Evolutionary conservation across 169 alveolate genomes (phyloP), one percentile per base, ranked within the genome.

Genomic region (Eimeria maxima): DNA sequence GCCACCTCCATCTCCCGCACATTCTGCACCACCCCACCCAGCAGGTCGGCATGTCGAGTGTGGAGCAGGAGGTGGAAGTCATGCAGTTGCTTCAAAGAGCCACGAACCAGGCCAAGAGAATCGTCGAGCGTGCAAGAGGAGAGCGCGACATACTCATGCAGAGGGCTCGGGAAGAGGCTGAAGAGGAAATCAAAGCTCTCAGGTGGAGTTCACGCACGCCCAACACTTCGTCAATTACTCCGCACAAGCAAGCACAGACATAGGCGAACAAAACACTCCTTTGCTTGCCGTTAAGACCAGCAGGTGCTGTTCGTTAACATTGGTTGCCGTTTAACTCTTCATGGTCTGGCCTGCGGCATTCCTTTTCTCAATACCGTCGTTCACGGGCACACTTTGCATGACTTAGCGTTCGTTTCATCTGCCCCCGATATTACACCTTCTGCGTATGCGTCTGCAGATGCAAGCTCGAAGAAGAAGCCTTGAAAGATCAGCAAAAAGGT

Each of bases 111-210:
- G 94, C 94, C 22, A 87, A 42, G 20, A 65, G 83, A 38, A 87
- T 87, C 67, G 63, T 87, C 63, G 83, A 87, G 16, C 44, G 83
- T 1, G 94, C 94, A 13, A 63, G 60, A 76, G 81, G 94, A 60
- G 94, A 87, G 45, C 94, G 69, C 69, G 83, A 87, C 6, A 22
- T 50, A 11, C 50, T 87, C 11, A 63, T 60, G 94, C 47, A 60
- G 33, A 87, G 94, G 65, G 94, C 94, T 11, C 81, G 94, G 0
- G 83, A 42, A 42, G 94, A 87, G 29, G 94, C 94, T 53, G 94
- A 87, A n/a, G 69, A 63, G 22, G 94, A 87, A 87, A 87, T 87
- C 18, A 42, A 42, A 44, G 83, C 44, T 22, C 60, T 87, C 11
- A 87, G 94, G 94, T 87, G 45, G 38, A 8, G 81, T 87, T 27